Evolutionary conservation across 768 basidiomycete genomes (phyloP).

Genomic region (Naematelia encephala): DNA sequence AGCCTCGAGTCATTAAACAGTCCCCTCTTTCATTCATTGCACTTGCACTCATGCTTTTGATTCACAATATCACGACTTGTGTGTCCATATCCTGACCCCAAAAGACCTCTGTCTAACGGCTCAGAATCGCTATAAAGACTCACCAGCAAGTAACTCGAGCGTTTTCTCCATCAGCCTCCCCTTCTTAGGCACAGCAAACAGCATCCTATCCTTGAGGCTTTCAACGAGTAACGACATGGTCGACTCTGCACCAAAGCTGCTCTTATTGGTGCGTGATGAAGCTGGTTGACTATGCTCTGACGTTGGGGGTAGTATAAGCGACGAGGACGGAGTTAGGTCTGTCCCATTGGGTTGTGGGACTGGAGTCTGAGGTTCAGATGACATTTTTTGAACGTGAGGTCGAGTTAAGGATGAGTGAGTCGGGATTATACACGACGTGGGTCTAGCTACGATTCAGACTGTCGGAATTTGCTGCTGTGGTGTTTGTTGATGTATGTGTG

Average conservation of each 20-base stretch:
- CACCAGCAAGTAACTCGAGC: conserved; percentile 75
- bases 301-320: not conserved
- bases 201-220: conserved; percentile 72
- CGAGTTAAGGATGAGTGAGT: not conserved
- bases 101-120: too few species aligned
- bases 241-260: conserved; percentile 44
- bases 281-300: not conserved
- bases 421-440: too few species aligned
- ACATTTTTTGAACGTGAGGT: not conserved
- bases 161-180: conserved; percentile 92
- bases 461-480: too few species aligned
- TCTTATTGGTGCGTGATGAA: conserved; percentile 17
- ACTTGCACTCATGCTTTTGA: too few species aligned
- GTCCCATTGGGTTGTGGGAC: not conserved
- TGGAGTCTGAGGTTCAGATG: not conserved
- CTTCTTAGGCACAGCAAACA: conserved; percentile 98
- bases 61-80: too few species aligned
- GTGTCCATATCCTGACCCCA: too few species aligned
- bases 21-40: not conserved
- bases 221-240: conserved; percentile 64
- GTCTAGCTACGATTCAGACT: too few species aligned
- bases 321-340: not conserved
- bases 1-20: too few species aligned
- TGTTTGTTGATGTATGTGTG: conserved; percentile 3
- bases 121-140: conserved; percentile 27